Evolutionary conservation across 2,329 filamentous ascomycete species (phyloP), one percentile per base, ranked within the genome.

Genomic region (Myriosclerotinia scirpicola): DNA sequence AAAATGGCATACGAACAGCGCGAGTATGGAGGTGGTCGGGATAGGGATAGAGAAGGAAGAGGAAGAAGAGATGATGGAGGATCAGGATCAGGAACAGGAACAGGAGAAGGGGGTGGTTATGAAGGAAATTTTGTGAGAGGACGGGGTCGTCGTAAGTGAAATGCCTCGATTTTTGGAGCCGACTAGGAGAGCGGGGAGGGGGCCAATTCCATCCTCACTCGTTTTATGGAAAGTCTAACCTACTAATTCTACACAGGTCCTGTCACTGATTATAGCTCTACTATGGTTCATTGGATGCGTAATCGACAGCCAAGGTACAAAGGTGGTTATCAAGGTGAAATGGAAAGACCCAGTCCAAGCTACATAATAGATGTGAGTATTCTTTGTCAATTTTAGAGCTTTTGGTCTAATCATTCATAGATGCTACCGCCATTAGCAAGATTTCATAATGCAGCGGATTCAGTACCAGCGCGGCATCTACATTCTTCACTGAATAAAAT

Each of bases 401-500:
- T 42, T 48, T 34, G 26, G 38, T 44, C 69, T 74, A 59, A 75
- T 63, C 36, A 26, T 54, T 20, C 46, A 42, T 73, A 95, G 91
- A 94, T 98, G 87, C 83, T 96, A 34, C 93, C 94, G 3, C 94
- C 95, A 1, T 83, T 89, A 54, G 93, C 91, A 46, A 85, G 91
- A 76, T 81, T 88, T 63, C 85, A 88, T 70, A 88, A 85, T 69
- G 88, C 93, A 26, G 92, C 89, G 67, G 93, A 97, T 77, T 90
- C 92, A 1, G 90, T 99, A 55, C 94, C 95, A 15, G 91, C 92
- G n/a, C 94, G 95, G 74, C 93, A 97, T 76, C 85, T 99, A 52
- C 95, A 99, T 77, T 96, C 95, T n/a, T 98, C 95, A 0, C 85
- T 98, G 8, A 98, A 98, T 81, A 99, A 99, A 77, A 93, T 96